Conservation (phyloP, 768 basidiomycete genomes). For the Termitomyces eurrhizus region DNA sequence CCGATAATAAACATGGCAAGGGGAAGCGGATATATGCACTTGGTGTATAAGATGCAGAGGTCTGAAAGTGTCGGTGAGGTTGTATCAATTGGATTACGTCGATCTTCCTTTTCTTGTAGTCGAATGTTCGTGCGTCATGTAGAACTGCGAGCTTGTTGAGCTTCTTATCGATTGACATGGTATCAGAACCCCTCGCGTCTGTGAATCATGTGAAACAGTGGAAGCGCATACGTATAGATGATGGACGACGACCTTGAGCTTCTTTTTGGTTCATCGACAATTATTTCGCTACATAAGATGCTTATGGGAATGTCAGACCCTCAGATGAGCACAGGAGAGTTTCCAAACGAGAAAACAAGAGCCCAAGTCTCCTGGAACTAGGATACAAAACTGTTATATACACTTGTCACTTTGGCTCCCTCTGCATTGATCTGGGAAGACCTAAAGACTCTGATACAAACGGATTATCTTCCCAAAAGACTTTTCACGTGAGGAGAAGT, state of each 20-base stretch:
- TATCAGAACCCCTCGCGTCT: neutral
- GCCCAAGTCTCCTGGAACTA: too few relatives aligned
- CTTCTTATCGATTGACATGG: neutral
- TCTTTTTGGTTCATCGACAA: neutral
- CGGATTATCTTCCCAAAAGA: too few relatives aligned
- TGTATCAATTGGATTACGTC: neutral
- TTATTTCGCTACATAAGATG: neutral
- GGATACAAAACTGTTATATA: too few relatives aligned
- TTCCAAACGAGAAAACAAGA: too few relatives aligned
- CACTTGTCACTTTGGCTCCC: neutral
- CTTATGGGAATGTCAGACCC: neutral
- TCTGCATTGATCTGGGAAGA: neutral
- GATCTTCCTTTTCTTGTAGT: neutral
- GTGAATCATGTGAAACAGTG: neutral
- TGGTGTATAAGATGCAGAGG: constrained; percentile 3
- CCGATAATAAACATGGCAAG: constrained; percentile 1
- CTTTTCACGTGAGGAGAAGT: too few relatives aligned
- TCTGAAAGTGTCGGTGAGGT: neutral
- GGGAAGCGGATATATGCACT: neutral
- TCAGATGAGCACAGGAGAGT: neutral
- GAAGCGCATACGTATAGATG: neutral
- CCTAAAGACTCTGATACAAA: too few relatives aligned
- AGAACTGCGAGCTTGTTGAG: neutral
- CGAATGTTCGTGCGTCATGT: neutral
- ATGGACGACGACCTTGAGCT: neutral